These are phyloP conservation scores for Clitocybe nebularis DNA, from an alignment of 1,284 basidiomycete species.

Conservation along the genomic window DNA sequence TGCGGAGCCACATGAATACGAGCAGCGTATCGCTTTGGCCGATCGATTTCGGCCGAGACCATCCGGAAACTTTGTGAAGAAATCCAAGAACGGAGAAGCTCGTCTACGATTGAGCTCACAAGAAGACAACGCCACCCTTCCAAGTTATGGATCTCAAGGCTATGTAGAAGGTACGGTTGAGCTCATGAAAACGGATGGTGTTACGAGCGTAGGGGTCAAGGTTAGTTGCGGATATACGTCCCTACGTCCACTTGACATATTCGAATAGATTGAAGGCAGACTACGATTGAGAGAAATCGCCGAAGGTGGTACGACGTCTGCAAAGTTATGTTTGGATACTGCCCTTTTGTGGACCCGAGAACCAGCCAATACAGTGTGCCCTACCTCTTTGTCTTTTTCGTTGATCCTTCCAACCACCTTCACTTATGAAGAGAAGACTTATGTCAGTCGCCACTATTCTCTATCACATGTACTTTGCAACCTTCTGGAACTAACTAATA, in stretches of 20 bases:
- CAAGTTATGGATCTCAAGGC: constrained; percentile 53
- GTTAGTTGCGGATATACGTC: constrained; percentile 24
- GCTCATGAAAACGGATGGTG: constrained; percentile 48
- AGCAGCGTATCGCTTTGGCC: constrained; percentile 51
- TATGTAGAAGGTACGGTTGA: constrained; percentile 56
- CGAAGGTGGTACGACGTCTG: constrained; percentile 53
- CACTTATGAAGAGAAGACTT: constrained; percentile 48
- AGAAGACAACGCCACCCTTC: constrained; percentile 42
- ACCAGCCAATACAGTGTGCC: constrained; percentile 39
- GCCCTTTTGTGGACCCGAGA: constrained; percentile 56
- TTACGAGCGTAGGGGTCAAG: constrained; percentile 62
- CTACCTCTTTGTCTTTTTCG: constrained; percentile 48
- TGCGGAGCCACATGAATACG: constrained; percentile 48
- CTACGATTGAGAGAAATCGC: constrained; percentile 60
- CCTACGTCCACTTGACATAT: not conserved
- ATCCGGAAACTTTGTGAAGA: constrained; percentile 54
- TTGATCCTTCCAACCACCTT: constrained; percentile 57
- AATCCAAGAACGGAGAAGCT: constrained; percentile 50
- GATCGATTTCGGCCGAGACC: constrained; percentile 39
- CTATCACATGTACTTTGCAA: too few relatives aligned
- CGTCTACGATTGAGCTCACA: constrained; percentile 51
- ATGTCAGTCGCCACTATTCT: constrained; percentile 33
- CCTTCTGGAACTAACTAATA: not conserved
- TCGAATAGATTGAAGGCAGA: constrained; percentile 52
- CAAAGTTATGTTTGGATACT: constrained; percentile 49